phyloP scores from a whole-genome alignment of 352 stramenopile species.

The Aphanomyces cochlioides region DNA sequence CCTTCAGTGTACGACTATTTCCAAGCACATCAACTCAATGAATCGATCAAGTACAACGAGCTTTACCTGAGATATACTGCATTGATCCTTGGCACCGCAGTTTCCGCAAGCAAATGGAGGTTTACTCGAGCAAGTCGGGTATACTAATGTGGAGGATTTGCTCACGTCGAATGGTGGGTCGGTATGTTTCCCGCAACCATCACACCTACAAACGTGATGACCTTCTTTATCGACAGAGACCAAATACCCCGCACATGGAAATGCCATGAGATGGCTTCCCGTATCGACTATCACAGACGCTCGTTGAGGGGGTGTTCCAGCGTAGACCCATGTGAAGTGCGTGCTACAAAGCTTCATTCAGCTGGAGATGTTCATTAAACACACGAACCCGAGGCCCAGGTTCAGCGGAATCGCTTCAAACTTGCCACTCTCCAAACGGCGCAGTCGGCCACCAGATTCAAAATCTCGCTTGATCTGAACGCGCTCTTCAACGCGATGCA shows the following conservation, averaged over 20 bases:
- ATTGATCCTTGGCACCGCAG: slow-evolving; percentile 48
- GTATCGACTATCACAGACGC: slow-evolving; percentile 30
- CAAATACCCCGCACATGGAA: slow-evolving; percentile 22
- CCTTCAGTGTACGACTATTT: slow-evolving; percentile 86
- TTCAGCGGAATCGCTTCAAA: slow-evolving; percentile 25
- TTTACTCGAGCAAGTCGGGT: slow-evolving; percentile 51
- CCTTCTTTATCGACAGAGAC: neutral
- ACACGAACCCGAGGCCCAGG: slow-evolving; percentile 16
- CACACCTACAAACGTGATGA: slow-evolving; percentile 36
- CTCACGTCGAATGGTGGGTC: slow-evolving; percentile 55
- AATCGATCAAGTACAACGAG: neutral
- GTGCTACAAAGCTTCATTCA: neutral
- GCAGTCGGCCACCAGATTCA: neutral
- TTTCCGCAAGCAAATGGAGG: slow-evolving; percentile 56
- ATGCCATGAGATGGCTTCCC: slow-evolving; percentile 29
- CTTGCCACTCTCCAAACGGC: slow-evolving; percentile 13
- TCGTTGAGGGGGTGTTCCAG: slow-evolving; percentile 25
- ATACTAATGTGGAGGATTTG: slow-evolving; percentile 65
- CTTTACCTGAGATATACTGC: slow-evolving; percentile 54
- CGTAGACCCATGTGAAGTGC: slow-evolving; percentile 29
- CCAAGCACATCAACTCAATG: neutral
- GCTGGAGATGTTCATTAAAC: neutral
- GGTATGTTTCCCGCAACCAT: slow-evolving; percentile 68
- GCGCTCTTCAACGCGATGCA: slow-evolving; percentile 1
- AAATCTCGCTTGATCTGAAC: slow-evolving; percentile 17